These are phyloP conservation scores for Rhipidocladum racemiflorum DNA, from an alignment of 176 grass and related monocot genomes.

Conservation along the genomic window DNA sequence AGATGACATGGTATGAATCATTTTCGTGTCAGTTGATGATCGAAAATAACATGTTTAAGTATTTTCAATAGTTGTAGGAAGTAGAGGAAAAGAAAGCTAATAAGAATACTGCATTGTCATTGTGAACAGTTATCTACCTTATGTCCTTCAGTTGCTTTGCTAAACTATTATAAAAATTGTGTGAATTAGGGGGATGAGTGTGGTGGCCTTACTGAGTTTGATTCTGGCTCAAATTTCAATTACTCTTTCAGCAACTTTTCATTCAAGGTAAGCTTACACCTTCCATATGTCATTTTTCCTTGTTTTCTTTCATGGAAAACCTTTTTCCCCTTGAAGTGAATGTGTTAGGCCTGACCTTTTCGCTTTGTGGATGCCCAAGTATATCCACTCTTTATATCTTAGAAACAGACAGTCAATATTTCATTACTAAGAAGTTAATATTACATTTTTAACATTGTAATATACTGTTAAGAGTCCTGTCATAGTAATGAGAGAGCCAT, in stretches of 20 bases:
- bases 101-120: not conserved
- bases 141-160: slow-evolving; percentile 7
- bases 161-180: slow-evolving; percentile 30
- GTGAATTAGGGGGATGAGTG: slow-evolving; percentile 68
- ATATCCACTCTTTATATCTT: not conserved
- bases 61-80: slow-evolving; percentile 12
- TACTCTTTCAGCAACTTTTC: slow-evolving; percentile 99
- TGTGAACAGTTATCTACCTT: not conserved
- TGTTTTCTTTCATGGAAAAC: not conserved
- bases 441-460: not conserved
- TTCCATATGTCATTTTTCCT: not conserved
- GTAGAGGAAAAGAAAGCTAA: not conserved
- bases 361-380: not conserved
- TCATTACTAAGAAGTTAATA: not conserved
- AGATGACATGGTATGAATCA: slow-evolving; percentile 72
- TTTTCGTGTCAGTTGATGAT: slow-evolving; percentile 14
- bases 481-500: not conserved
- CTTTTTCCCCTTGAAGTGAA: not conserved
- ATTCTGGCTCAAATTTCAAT: slow-evolving; percentile 71
- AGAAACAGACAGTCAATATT: not conserved
- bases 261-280: slow-evolving; percentile 77
- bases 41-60: not conserved
- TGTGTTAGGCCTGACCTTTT: not conserved
- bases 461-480: not conserved
- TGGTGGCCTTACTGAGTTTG: slow-evolving; percentile 77